These are phyloP conservation scores for Apiospora rasikravindrae DNA, from an alignment of 2,329 filamentous ascomycete species.

Conservation along the genomic window DNA sequence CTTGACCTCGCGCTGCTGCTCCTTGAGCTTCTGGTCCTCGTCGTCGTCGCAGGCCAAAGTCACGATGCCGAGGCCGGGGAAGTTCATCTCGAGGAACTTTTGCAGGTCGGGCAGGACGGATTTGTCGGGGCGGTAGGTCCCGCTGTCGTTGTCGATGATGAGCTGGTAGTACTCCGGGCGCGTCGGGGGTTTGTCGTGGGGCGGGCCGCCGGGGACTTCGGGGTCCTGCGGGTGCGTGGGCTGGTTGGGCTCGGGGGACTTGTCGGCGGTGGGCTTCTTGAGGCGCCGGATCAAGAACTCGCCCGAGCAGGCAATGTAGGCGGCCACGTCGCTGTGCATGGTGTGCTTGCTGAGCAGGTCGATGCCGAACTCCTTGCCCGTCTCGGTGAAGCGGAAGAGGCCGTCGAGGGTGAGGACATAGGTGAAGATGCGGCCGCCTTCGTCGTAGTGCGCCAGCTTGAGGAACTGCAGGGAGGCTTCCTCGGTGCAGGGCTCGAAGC, in stretches of 20 bases:
- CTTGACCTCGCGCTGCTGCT: slow-evolving; percentile 72
- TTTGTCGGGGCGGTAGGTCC: slow-evolving; percentile 89
- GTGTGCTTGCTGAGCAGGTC: slow-evolving; percentile 94
- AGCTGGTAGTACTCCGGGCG: slow-evolving; percentile 75
- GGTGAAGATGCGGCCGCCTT: slow-evolving; percentile 86
- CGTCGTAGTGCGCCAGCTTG: slow-evolving; percentile 83
- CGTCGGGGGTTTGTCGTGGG: slow-evolving; percentile 47
- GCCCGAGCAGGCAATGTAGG: slow-evolving; percentile 89
- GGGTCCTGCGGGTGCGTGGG: slow-evolving; percentile 56
- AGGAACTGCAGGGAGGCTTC: slow-evolving; percentile 82
- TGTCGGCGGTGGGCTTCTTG: slow-evolving; percentile 50
- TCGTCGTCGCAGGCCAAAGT: slow-evolving; percentile 83
- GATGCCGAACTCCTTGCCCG: slow-evolving; percentile 92
- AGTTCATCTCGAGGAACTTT: slow-evolving; percentile 71
- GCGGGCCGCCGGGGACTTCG: slow-evolving; percentile 53
- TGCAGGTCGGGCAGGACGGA: slow-evolving; percentile 74
- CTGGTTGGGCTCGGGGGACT: slow-evolving; percentile 49
- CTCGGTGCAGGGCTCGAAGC: slow-evolving; percentile 67
- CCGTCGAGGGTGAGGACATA: slow-evolving; percentile 90
- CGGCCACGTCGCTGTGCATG: slow-evolving; percentile 92
- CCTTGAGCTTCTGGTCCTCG: slow-evolving; percentile 74
- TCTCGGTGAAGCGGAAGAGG: slow-evolving; percentile 89
- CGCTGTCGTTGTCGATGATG: slow-evolving; percentile 92
- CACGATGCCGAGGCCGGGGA: slow-evolving; percentile 77
- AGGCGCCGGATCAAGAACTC: slow-evolving; percentile 89